Evolutionary conservation across 1,284 basidiomycete species (phyloP).

Genomic region (Dichomitus squalens): DNA sequence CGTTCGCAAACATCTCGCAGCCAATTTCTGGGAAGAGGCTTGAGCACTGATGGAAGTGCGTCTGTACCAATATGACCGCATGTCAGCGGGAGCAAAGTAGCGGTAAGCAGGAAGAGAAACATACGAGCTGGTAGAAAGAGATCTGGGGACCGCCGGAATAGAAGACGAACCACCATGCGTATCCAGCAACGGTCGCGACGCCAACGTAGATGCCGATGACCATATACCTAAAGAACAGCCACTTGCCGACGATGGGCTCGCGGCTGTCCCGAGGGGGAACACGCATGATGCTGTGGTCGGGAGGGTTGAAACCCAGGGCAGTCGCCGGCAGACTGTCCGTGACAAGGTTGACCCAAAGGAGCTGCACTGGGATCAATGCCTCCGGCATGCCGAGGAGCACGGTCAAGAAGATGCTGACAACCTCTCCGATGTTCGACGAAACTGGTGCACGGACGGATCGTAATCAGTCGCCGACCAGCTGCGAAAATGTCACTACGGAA

Average conservation of each 20-base stretch:
- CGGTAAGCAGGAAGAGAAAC: slow-evolving; percentile 36
- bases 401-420: slow-evolving; percentile 97
- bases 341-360: slow-evolving; percentile 96
- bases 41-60: slow-evolving; percentile 92
- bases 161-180: slow-evolving; percentile 98
- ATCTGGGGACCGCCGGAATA: slow-evolving; percentile 93
- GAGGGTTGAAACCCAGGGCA: slow-evolving; percentile 97
- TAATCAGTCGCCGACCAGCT: background rate
- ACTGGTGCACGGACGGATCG: slow-evolving; percentile 50
- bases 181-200: slow-evolving; percentile 92
- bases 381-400: slow-evolving; percentile 98
- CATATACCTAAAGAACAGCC: slow-evolving; percentile 96
- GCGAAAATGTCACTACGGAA: background rate
- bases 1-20: slow-evolving; percentile 92
- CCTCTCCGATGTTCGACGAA: slow-evolving; percentile 98
- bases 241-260: slow-evolving; percentile 90
- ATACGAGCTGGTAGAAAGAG: slow-evolving; percentile 87
- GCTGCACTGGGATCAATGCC: slow-evolving; percentile 95
- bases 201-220: slow-evolving; percentile 95
- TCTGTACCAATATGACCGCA: slow-evolving; percentile 47
- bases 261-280: slow-evolving; percentile 86
- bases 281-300: slow-evolving; percentile 95
- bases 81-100: background rate
- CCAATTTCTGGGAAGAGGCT: slow-evolving; percentile 84
- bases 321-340: slow-evolving; percentile 97